Percentiles rank a stretch among this genome's conserved stretches.
phyloP scores from a whole-genome alignment of 306 rosid species.

The Trifolium pratense region DNA sequence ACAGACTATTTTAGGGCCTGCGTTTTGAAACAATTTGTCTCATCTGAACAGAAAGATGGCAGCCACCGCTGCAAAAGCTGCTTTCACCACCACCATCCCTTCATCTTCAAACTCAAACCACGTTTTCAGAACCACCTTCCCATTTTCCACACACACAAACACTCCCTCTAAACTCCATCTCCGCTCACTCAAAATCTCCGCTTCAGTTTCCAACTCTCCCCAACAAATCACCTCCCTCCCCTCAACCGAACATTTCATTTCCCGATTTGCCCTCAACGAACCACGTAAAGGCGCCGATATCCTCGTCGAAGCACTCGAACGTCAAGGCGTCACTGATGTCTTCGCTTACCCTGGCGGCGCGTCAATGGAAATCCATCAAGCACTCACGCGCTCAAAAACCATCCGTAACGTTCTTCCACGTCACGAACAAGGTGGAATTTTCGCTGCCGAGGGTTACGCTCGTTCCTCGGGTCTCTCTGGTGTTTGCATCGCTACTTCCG shows the following conservation, averaged over 20 bases:
- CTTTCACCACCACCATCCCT: constrained; percentile 30
- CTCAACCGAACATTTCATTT: constrained; percentile 16
- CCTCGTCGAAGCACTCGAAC: constrained; percentile 89
- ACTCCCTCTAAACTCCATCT: constrained; percentile 34
- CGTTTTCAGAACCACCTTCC: constrained; percentile 35
- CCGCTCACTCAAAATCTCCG: constrained; percentile 43
- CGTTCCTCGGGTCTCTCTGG: constrained; percentile 80
- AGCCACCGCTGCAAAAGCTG: constrained; percentile 22
- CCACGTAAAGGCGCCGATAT: constrained; percentile 85
- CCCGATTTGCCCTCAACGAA: constrained; percentile 59
- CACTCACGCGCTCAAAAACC: constrained; percentile 68
- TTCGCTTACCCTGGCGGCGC: constrained; percentile 95
- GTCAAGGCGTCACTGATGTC: constrained; percentile 73
- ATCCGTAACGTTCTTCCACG: constrained; percentile 83
- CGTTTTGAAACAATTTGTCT: background rate
- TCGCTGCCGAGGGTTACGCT: constrained; percentile 85
- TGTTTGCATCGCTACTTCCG: constrained; percentile 88
- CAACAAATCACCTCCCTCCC: constrained; percentile 2
- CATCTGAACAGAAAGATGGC: constrained; percentile 42
- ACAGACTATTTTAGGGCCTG: background rate
- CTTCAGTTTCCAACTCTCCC: constrained; percentile 42
- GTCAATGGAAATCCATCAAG: constrained; percentile 85
- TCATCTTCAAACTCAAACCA: background rate
- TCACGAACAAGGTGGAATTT: constrained; percentile 82
- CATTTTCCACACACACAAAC: constrained; percentile 39